Conservation (phyloP, 257 asterid species). For the Penstemon davidsonii region DNA sequence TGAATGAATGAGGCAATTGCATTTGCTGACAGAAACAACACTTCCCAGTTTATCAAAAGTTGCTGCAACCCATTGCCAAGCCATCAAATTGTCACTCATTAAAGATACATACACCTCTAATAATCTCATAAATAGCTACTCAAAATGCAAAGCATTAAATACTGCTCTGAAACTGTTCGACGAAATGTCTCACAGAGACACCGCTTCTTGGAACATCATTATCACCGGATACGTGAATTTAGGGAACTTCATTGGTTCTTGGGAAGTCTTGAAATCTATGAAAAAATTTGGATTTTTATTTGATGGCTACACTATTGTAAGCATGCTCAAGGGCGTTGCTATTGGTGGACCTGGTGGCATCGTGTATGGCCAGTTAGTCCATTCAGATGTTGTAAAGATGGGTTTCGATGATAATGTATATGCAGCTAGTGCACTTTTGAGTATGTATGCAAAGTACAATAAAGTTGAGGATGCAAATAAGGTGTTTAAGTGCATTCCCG, state of each 20-base stretch:
- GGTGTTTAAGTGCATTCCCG: constrained; percentile 40
- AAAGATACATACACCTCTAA: constrained; percentile 54
- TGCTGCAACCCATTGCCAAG: constrained; percentile 54
- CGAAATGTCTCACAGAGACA: constrained; percentile 72
- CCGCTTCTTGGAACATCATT: constrained; percentile 81
- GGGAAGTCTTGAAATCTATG: constrained; percentile 63
- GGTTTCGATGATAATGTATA: constrained; percentile 66
- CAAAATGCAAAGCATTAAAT: constrained; percentile 47
- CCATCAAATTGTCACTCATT: constrained; percentile 46
- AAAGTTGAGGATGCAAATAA: constrained; percentile 57
- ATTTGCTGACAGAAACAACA: constrained; percentile 34
- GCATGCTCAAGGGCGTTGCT: constrained; percentile 75
- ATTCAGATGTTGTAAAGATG: constrained; percentile 66
- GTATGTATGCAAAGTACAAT: constrained; percentile 73
- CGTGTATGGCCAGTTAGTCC: constrained; percentile 58
- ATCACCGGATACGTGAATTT: constrained; percentile 63
- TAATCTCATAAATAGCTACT: constrained; percentile 52
- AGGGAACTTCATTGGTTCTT: constrained; percentile 43
- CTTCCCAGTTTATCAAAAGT: constrained; percentile 40
- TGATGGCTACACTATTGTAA: constrained; percentile 72
- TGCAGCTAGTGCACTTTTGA: constrained; percentile 69
- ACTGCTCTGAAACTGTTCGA: constrained; percentile 67
- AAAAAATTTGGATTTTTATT: constrained; percentile 45
- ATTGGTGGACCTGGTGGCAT: constrained; percentile 26
- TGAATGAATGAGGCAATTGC: constrained; percentile 61